A percentile compares a stretch with the other conserved stretches of the same genome.
These are phyloP conservation scores for Grigorovia yakushimaensis DNA, from an alignment of 805 yeast genomes.

Conservation along the genomic window DNA sequence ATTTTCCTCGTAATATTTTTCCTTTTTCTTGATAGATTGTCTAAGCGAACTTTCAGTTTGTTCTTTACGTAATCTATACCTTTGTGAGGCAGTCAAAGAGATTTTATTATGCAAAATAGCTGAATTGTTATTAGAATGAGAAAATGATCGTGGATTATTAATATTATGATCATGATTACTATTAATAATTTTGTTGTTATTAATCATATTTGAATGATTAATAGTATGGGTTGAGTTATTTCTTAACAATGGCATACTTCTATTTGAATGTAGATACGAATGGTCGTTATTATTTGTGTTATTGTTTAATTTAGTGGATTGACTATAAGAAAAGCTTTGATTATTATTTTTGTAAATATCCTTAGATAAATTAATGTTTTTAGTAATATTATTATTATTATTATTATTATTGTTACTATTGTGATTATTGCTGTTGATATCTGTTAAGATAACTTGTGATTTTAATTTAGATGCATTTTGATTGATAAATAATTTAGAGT, in stretches of 20 bases:
- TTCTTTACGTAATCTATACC: constrained; percentile 32
- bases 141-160: constrained; percentile 4
- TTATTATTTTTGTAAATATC: not conserved
- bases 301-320: not conserved
- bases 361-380: not conserved
- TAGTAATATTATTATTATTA: not conserved
- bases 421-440: not conserved
- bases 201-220: not conserved
- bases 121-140: constrained; percentile 10
- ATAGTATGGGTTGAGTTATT: not conserved
- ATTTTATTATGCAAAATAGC: constrained; percentile 6
- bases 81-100: constrained; percentile 34
- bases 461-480: not conserved
- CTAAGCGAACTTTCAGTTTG: constrained; percentile 29
- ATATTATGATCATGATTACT: not conserved
- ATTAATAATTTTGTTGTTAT: constrained; percentile 1
- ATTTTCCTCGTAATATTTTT: constrained; percentile 32
- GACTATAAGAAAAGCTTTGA: not conserved
- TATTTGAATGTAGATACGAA: constrained; percentile 5
- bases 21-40: constrained; percentile 27
- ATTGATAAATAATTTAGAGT: constrained; percentile 2
- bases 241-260: constrained; percentile 5
- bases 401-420: not conserved
- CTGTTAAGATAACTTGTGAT: not conserved
- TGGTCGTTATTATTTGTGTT: not conserved